Percentiles rank a stretch among this genome's conserved stretches.
These are phyloP conservation scores for Ochetophila trinervis DNA, from an alignment of 306 rosid genomes.

Conservation along the genomic window DNA sequence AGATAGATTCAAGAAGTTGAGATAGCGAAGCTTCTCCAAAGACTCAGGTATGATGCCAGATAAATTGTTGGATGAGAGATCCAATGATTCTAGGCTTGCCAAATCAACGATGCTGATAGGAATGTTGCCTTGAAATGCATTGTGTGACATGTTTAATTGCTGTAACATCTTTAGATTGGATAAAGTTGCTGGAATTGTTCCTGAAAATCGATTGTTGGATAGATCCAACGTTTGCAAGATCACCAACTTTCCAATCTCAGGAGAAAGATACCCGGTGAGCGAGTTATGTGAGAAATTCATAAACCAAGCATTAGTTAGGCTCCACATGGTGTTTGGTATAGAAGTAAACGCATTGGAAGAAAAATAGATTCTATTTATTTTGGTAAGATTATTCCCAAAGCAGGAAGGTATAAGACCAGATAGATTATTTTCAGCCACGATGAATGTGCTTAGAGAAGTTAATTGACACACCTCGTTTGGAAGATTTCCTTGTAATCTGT, in stretches of 20 bases:
- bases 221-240: background rate
- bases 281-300: background rate
- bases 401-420: background rate
- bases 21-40: constrained; percentile 27
- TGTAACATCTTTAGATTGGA: too few relatives aligned
- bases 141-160: too few relatives aligned
- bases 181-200: too few relatives aligned
- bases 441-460: background rate
- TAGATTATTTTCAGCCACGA: background rate
- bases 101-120: too few relatives aligned
- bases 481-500: background rate
- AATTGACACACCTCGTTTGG: background rate
- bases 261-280: background rate
- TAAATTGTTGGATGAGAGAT: too few relatives aligned
- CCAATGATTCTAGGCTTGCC: too few relatives aligned
- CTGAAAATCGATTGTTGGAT: background rate
- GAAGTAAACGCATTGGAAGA: background rate
- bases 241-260: background rate
- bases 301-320: background rate
- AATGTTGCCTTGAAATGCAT: too few relatives aligned
- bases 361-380: background rate
- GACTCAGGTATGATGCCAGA: constrained; percentile 21
- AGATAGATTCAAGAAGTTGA: constrained; percentile 28
- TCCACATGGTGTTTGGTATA: background rate
- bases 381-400: background rate